These are phyloP conservation scores for Phytophthora vignae DNA, from an alignment of 352 stramenopile species.

Conservation along the genomic window DNA sequence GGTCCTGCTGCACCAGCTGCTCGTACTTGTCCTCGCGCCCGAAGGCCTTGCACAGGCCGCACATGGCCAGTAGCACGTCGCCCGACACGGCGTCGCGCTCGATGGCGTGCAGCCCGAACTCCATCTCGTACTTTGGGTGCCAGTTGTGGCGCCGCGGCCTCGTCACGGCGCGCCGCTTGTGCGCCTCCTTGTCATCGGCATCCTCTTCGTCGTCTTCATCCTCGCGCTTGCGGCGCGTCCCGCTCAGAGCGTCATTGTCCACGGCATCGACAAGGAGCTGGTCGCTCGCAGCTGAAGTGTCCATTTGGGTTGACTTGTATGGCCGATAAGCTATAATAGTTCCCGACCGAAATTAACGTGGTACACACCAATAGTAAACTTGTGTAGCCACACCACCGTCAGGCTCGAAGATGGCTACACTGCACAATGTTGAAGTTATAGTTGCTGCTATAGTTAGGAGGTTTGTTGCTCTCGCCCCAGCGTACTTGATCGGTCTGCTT, in stretches of 20 bases:
- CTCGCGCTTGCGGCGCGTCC: constrained; percentile 51
- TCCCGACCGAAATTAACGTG: constrained; percentile 29
- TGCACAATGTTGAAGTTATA: constrained; percentile 10
- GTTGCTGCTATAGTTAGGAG: constrained; percentile 17
- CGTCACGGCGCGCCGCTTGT: constrained; percentile 38
- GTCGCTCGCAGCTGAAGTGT: constrained; percentile 14
- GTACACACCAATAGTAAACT: neutral
- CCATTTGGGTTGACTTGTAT: constrained; percentile 10
- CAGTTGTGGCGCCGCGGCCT: constrained; percentile 79
- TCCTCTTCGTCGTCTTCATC: constrained; percentile 46
- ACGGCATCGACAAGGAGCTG: constrained; percentile 52
- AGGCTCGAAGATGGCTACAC: constrained; percentile 7
- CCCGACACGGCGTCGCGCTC: constrained; percentile 70
- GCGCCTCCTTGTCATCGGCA: constrained; percentile 51
- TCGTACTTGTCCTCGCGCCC: constrained; percentile 82
- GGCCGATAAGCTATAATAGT: neutral
- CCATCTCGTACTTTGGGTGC: constrained; percentile 85
- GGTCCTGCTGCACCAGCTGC: constrained; percentile 66
- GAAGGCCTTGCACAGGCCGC: constrained; percentile 87
- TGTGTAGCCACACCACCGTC: constrained; percentile 22
- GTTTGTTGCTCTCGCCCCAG: neutral
- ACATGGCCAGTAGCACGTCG: constrained; percentile 85
- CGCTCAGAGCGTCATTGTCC: constrained; percentile 40
- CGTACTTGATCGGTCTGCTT: neutral
- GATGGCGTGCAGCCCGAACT: constrained; percentile 78